These are phyloP conservation scores for Penicillium atrosanguineum DNA, from an alignment of 495 filamentous ascomycete species.

Conservation along the genomic window DNA sequence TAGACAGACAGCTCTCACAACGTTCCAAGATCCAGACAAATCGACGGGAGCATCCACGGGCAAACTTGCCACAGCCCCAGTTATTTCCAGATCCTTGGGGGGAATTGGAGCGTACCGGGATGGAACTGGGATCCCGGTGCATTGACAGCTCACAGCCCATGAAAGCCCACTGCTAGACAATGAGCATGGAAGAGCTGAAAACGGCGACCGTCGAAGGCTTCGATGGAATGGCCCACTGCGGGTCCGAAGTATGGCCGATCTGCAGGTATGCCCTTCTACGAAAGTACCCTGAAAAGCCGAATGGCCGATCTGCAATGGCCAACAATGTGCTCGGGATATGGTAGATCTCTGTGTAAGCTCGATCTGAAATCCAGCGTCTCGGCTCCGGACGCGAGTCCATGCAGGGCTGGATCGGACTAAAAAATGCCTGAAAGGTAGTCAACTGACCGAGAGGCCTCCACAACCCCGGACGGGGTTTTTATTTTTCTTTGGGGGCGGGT, in stretches of 20 bases:
- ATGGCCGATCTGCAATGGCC: not conserved
- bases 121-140: not conserved
- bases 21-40: constrained; percentile 29
- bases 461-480: not conserved
- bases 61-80: constrained; percentile 16
- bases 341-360: not conserved
- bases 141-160: too few species aligned
- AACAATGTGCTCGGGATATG: not conserved
- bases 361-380: too few species aligned
- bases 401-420: too few species aligned
- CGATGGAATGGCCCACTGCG: constrained; percentile 30
- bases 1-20: constrained; percentile 28
- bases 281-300: not conserved
- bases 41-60: constrained; percentile 25
- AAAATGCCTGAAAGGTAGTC: not conserved
- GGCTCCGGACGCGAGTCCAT: too few species aligned
- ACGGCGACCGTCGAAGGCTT: constrained; percentile 28
- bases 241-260: constrained; percentile 27
- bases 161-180: not conserved
- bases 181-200: constrained; percentile 15
- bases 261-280: constrained; percentile 3
- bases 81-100: not conserved
- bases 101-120: not conserved
- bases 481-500: constrained; percentile 6
- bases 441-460: constrained; percentile 1